Evolutionary conservation across 2,329 filamentous ascomycete genomes (phyloP), one percentile per base, ranked within the genome.

Genomic region (Harringtonia aguacate): DNA sequence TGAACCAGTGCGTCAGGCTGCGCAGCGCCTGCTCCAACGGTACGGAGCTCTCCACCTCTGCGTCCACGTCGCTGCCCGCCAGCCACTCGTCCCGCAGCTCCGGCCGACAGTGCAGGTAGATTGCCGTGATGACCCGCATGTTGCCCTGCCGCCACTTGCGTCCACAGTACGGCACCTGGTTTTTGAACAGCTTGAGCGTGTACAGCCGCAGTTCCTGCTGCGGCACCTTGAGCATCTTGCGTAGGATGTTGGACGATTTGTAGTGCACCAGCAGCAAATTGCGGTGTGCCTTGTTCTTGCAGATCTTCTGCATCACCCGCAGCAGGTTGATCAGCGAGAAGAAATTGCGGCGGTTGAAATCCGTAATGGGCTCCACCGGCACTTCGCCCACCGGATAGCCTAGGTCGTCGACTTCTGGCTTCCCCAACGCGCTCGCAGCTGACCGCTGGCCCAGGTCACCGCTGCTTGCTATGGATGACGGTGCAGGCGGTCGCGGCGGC

Each of bases 121-220:
- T 86, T 4, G 89, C 88, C 1, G 92, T 98, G 58, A 98, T 98
- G 57, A 97, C 89, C 44, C 90, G 85, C 92, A 98, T 98, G 63
- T 98, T 97, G 54, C 81, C 81, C 66, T 97, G 92, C 14, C 92
- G 81, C 92, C 92, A 98, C 67, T 98, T 98, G 36, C 92, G 82
- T 20, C 92, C 90, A 62, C 90, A 97, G 69, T 95, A 98, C 1
- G 92, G 92, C 5, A 98, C 92, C 63, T 98, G 92, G 48, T 88
- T 92, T 64, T 98, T 98, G 79, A 97, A 97, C 0, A 98, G 75
- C 65, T 98, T 98, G 53, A 98, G 77, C 0, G 92, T 95, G 67
- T 97, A 97, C 36, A 95, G 79, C 7, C 92, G 81, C 34, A 98
- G 72, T 56, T 87, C 77, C 2, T 81, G 82, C 56, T 98, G 87